Evolutionary conservation across 2,329 filamentous ascomycete genomes (phyloP).

Genomic region (Cordyceps cicadae): DNA sequence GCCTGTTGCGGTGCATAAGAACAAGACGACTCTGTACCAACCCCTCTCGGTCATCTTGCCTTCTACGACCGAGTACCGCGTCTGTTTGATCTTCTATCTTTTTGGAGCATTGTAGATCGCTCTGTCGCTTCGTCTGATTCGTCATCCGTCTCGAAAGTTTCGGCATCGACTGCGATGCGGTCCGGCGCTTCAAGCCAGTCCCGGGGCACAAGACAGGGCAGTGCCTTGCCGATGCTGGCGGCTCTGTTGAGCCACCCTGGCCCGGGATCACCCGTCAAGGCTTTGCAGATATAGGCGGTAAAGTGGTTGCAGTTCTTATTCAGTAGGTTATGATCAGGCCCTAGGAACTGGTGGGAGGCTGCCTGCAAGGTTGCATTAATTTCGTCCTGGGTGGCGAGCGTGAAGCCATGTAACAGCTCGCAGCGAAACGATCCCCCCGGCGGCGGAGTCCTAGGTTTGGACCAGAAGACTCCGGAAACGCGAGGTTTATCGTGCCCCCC

Average conservation of each 20-base stretch:
- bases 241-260: conserved; percentile 75
- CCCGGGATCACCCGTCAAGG: conserved; percentile 60
- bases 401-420: conserved; percentile 72
- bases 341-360: conserved; percentile 65
- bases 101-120: conserved; percentile 42
- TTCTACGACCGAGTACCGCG: background rate
- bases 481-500: conserved; percentile 67
- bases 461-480: conserved; percentile 77
- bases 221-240: conserved; percentile 70
- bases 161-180: conserved; percentile 63
- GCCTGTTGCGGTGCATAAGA: background rate
- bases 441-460: conserved; percentile 60
- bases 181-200: conserved; percentile 79
- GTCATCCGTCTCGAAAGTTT: conserved; percentile 50
- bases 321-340: conserved; percentile 70
- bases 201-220: conserved; percentile 73
- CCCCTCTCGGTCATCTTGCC: background rate
- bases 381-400: conserved; percentile 58
- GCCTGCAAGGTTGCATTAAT: conserved; percentile 61
- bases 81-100: conserved; percentile 16
- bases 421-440: conserved; percentile 70
- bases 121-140: conserved; percentile 34
- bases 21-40: background rate
- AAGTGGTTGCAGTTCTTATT: conserved; percentile 88
- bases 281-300: conserved; percentile 65